phyloP scores from a whole-genome alignment of 257 asterid species.

The Ophiorrhiza pumila region DNA sequence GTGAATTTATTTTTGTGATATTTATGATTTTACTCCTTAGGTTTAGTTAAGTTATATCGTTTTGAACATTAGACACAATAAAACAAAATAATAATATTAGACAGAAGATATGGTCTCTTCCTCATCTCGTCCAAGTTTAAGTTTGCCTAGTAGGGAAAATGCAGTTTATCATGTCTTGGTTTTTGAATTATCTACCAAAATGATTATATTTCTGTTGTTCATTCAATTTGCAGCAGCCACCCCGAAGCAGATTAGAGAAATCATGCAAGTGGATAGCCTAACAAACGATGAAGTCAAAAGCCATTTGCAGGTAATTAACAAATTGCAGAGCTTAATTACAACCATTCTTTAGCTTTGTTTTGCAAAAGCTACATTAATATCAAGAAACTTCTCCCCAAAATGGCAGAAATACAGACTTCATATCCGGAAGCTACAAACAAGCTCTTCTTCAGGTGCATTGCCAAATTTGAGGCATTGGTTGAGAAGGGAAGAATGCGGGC shows the following conservation, averaged over 20 bases:
- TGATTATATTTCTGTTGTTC: background rate
- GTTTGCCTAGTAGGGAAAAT: no score
- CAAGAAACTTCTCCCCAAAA: background rate
- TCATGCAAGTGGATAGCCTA: constrained; percentile 37
- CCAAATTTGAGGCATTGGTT: constrained; percentile 14
- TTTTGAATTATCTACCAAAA: background rate
- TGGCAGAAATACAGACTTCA: constrained; percentile 65
- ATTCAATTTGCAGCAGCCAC: constrained; percentile 29
- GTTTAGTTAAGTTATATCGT: no score
- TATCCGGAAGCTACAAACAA: constrained; percentile 31
- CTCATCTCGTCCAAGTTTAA: background rate
- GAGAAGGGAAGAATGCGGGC: constrained; percentile 20
- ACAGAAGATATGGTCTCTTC: no score
- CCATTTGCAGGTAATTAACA: constrained; percentile 36
- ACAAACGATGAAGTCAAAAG: constrained; percentile 45
- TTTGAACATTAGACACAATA: no score
- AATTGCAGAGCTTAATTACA: background rate
- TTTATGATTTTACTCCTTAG: no score
- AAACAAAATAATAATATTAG: no score
- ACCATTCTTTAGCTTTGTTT: background rate
- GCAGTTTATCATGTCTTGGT: background rate
- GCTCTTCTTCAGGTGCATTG: constrained; percentile 11
- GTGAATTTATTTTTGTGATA: no score
- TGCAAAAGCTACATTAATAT: background rate
- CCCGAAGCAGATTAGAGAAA: constrained; percentile 43